phyloP scores from a whole-genome alignment of 2,329 filamentous ascomycete species.

The Teratosphaeria pseudoeucalypti region DNA sequence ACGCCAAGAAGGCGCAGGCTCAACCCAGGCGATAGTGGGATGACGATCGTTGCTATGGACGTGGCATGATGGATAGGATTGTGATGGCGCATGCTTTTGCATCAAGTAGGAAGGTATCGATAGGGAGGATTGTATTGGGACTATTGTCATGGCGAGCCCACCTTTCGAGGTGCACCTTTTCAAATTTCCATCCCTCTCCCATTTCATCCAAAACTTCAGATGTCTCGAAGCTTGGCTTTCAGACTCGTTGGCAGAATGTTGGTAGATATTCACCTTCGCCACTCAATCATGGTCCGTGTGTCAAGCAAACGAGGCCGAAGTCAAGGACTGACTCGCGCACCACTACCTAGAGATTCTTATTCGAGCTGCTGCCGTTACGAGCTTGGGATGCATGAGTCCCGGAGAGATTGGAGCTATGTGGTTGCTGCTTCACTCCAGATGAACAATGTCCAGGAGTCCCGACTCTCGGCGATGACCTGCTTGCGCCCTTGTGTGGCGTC shows the following conservation, averaged over 20 bases:
- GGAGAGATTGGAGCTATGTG: not conserved
- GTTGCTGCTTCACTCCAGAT: not conserved
- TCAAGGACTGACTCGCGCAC: too few species aligned
- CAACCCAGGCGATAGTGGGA: not conserved
- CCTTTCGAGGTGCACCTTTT: too few species aligned
- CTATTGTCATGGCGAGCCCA: not conserved
- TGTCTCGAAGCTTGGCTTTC: too few species aligned
- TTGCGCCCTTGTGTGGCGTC: not conserved
- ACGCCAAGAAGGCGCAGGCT: not conserved
- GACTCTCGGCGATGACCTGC: not conserved
- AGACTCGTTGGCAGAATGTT: too few species aligned
- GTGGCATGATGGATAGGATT: not conserved
- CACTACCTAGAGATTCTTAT: not conserved
- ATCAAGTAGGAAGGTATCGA: not conserved
- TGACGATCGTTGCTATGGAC: not conserved
- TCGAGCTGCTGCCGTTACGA: not conserved
- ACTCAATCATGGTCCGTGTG: too few species aligned
- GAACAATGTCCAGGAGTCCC: not conserved
- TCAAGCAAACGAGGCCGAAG: too few species aligned
- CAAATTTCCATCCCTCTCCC: rapidly evolving
- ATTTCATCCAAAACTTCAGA: too few species aligned
- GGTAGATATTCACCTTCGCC: too few species aligned
- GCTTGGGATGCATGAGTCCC: not conserved
- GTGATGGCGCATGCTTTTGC: not conserved
- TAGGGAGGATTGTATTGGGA: not conserved